Evolutionary conservation across 2,329 filamentous ascomycete species (phyloP).

Genomic region (Hypoxylon sp.): DNA sequence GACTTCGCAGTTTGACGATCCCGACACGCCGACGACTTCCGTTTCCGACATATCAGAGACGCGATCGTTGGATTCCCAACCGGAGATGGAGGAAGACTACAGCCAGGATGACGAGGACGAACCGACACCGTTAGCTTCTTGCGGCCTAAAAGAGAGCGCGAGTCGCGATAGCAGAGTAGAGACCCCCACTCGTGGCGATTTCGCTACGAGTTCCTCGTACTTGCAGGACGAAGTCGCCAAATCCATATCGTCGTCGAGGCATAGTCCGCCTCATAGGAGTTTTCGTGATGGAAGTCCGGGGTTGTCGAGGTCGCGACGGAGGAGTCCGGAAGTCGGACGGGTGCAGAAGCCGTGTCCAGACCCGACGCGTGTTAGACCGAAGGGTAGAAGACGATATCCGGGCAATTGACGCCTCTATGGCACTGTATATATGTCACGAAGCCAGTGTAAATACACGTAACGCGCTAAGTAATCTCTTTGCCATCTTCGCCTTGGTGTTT

Average conservation of each 20-base stretch:
- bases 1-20: slow-evolving; percentile 55
- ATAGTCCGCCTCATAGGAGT: slow-evolving; percentile 35
- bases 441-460: slow-evolving; percentile 41
- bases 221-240: slow-evolving; percentile 29
- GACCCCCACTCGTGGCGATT: slow-evolving; percentile 53
- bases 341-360: slow-evolving; percentile 58
- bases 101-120: slow-evolving; percentile 40
- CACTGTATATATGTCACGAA: slow-evolving; percentile 48
- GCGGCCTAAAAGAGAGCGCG: slow-evolving; percentile 46
- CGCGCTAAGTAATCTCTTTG: slow-evolving; percentile 21
- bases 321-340: slow-evolving; percentile 57
- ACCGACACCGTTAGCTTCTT: slow-evolving; percentile 33
- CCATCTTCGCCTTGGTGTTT: background rate
- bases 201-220: slow-evolving; percentile 47
- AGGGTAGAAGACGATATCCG: slow-evolving; percentile 49
- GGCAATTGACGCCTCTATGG: slow-evolving; percentile 46
- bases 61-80: slow-evolving; percentile 46
- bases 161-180: slow-evolving; percentile 50
- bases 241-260: slow-evolving; percentile 40
- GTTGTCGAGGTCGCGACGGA: slow-evolving; percentile 48
- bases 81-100: slow-evolving; percentile 44
- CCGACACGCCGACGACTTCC: slow-evolving; percentile 54
- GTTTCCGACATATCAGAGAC: slow-evolving; percentile 56
- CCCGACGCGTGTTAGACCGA: slow-evolving; percentile 51
- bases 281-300: slow-evolving; percentile 48